Conservation (phyloP, 2,329 filamentous ascomycete species). For the Exophiala viscosa region DNA sequence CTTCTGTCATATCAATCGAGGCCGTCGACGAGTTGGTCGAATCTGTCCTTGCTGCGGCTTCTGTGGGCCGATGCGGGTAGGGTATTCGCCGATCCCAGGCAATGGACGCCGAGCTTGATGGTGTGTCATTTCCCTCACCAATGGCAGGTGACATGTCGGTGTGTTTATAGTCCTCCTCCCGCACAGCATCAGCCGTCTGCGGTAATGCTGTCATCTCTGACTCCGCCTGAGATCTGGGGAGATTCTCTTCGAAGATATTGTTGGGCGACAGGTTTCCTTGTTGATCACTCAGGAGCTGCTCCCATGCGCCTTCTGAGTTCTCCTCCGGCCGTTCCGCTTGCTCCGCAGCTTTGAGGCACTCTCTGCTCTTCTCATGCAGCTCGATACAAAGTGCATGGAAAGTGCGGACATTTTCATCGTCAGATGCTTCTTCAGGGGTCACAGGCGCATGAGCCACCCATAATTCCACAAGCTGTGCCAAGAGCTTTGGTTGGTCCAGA, state of each 20-base stretch:
- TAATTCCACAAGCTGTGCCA: conserved; percentile 71
- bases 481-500: conserved; percentile 81
- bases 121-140: conserved; percentile 41
- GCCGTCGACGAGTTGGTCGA: conserved; percentile 47
- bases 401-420: conserved; percentile 38
- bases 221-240: conserved; percentile 2
- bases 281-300: conserved; percentile 48
- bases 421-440: conserved; percentile 38
- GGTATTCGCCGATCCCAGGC: conserved; percentile 44
- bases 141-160: conserved; percentile 9
- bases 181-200: conserved; percentile 18
- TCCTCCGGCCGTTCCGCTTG: conserved; percentile 48
- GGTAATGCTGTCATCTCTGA: conserved; percentile 27
- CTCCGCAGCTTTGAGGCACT: conserved; percentile 46
- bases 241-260: conserved; percentile 20
- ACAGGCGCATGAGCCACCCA: conserved; percentile 43
- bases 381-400: conserved; percentile 44
- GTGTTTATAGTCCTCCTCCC: conserved; percentile 8
- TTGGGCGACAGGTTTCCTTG: conserved; percentile 32
- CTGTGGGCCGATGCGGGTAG: conserved; percentile 39
- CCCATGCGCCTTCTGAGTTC: conserved; percentile 47
- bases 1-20: conserved; percentile 39
- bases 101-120: conserved; percentile 42
- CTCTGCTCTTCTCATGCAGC: conserved; percentile 43
- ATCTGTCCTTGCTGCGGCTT: conserved; percentile 41